These are phyloP conservation scores for Serendipita sp. DNA, from an alignment of 768 basidiomycete species.

Conservation along the genomic window DNA sequence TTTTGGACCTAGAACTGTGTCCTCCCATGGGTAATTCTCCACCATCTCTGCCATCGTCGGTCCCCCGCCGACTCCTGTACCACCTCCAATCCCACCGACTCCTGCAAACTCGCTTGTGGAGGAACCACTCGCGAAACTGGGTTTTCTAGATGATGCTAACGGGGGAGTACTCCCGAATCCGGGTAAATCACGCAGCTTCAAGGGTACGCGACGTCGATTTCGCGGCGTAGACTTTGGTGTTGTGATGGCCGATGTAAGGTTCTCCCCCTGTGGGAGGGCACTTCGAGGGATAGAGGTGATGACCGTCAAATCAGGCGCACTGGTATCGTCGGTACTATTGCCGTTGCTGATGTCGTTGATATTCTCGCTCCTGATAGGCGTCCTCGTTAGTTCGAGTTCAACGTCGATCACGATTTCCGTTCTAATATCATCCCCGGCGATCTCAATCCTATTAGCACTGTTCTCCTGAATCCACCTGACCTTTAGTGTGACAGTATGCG, in stretches of 20 bases:
- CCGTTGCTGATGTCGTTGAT: background rate
- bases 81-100: too few species aligned
- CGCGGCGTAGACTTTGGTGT: background rate
- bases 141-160: too few species aligned
- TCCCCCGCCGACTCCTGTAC: background rate
- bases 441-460: too few species aligned
- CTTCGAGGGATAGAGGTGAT: conserved; percentile 14
- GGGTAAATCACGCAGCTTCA: conserved; percentile 11
- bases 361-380: background rate
- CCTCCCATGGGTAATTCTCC: conserved; percentile 14
- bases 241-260: background rate
- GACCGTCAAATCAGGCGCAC: conserved; percentile 12
- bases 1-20: conserved; percentile 11
- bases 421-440: too few species aligned
- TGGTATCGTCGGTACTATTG: background rate
- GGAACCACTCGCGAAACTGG: too few species aligned
- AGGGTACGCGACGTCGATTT: background rate
- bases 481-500: too few species aligned
- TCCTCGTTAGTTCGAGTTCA: background rate
- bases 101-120: too few species aligned
- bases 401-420: background rate
- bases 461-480: too few species aligned
- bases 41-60: conserved; percentile 11
- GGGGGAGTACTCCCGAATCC: background rate
- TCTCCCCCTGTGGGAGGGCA: conserved; percentile 7